Conservation (phyloP, 2,329 filamentous ascomycete species). For the Pestalotiopsis sp. region DNA sequence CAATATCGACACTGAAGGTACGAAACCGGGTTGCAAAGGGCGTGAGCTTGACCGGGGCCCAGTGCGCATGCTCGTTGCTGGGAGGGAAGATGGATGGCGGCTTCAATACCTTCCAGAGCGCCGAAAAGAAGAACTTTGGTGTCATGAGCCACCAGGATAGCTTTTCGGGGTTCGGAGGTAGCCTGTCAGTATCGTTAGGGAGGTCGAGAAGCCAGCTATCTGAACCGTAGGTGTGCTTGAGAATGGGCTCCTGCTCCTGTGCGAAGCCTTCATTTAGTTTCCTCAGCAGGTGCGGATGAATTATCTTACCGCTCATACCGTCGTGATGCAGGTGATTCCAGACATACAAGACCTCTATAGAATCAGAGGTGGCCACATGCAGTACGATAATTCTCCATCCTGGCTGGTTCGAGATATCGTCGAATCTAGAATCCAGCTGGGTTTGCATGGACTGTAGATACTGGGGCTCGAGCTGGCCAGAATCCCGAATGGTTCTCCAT, state of each 20-base stretch:
- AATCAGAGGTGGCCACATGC: not conserved
- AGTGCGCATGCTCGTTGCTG: constrained; percentile 8
- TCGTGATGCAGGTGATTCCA: constrained; percentile 25
- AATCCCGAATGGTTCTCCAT: constrained; percentile 19
- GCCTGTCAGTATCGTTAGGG: not conserved
- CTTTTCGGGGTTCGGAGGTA: not conserved
- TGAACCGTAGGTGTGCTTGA: not conserved
- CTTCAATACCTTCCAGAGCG: constrained; percentile 20
- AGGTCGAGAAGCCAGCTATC: constrained; percentile 1
- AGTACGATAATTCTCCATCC: constrained; percentile 24
- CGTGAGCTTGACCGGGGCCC: constrained; percentile 24
- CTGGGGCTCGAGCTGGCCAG: constrained; percentile 9
- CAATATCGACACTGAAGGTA: constrained; percentile 20
- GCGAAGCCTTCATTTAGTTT: not conserved
- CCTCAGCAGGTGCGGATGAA: constrained; percentile 19
- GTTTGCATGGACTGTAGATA: constrained; percentile 8
- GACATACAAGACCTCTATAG: constrained; percentile 22
- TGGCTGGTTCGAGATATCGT: constrained; percentile 17
- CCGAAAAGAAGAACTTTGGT: constrained; percentile 3
- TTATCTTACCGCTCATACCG: constrained; percentile 26
- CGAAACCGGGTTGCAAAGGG: constrained; percentile 26
- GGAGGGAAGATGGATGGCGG: constrained; percentile 12
- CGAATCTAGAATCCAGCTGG: constrained; percentile 22
- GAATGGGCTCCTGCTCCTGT: not conserved
- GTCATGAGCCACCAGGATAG: not conserved